Conservation (phyloP, 345 rosid genomes). For the Arabidopsis suecica region DNA sequence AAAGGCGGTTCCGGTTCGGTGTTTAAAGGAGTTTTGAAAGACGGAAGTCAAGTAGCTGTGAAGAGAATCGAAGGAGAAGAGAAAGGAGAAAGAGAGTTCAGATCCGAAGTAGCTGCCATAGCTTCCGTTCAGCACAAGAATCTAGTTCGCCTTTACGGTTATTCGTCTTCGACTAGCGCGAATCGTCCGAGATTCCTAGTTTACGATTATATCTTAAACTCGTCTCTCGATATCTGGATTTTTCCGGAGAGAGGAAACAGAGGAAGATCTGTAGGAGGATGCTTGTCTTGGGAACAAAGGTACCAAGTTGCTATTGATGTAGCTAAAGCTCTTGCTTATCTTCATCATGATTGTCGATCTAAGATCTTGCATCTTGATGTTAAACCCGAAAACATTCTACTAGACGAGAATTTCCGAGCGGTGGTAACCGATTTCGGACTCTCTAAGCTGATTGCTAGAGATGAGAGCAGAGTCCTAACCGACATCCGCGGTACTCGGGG, state of each 20-base stretch:
- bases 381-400: constrained; percentile 72
- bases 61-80: constrained; percentile 69
- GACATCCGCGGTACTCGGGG: constrained; percentile 75
- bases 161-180: constrained; percentile 38
- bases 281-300: constrained; percentile 73
- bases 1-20: constrained; percentile 70
- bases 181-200: constrained; percentile 58
- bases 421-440: constrained; percentile 70
- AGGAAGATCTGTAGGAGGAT: constrained; percentile 57
- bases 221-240: constrained; percentile 75
- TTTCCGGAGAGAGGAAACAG: constrained; percentile 44
- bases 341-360: constrained; percentile 76
- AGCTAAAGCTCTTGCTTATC: constrained; percentile 70
- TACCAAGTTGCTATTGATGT: constrained; percentile 66
- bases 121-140: constrained; percentile 74
- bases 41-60: constrained; percentile 68
- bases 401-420: constrained; percentile 61
- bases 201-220: constrained; percentile 66
- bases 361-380: constrained; percentile 71
- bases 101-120: constrained; percentile 74
- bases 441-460: constrained; percentile 64
- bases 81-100: constrained; percentile 65
- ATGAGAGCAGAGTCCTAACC: constrained; percentile 62
- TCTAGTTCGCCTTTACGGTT: constrained; percentile 70
- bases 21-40: constrained; percentile 62